Evolutionary conservation across 768 basidiomycete species (phyloP), one percentile per base, ranked within the genome.

Genomic region (Dictyophora rubrovolvata): DNA sequence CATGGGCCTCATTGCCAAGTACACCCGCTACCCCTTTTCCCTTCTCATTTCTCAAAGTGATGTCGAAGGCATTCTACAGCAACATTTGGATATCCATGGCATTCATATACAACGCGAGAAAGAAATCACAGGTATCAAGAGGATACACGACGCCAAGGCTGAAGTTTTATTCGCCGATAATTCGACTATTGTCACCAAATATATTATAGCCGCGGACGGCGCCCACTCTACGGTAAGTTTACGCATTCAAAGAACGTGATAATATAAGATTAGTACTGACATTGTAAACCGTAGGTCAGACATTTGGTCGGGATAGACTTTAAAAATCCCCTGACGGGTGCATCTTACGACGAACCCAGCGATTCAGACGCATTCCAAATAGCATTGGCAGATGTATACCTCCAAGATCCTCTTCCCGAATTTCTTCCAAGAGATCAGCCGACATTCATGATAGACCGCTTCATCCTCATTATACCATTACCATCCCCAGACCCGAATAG

Each of bases 161-260:
- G 72, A 77, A 14, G 78, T 77, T n/a, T 63, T 66, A 0, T 79
- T 82, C 61, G 77, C 79, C 28, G 70, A 73, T 51, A 79, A 79
- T 3, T 71, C 71, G 36, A 64, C 69, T 12, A 71, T 81, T 37
- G 71, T 66, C 2, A 66, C 79, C 16, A 73, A 71, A 35, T 80
- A 79, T 64, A 74, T 81, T 5, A 63, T 81, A 28, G 80, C 76
- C 20, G 79, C 80, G 6, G 80, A 83, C 63, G 80, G 81, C 2
- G 68, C 78, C 1, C 72, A 65, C 57, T 82, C 79, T 0, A 63
- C 65, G 35, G 80, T 80, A 63, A 53, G 72, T 65, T 79, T 5
- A 60, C 66, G 49, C 68, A 76, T 56, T 54, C 18, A 35, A 16
- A 17, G 59, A n/a, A n/a, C n/a, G n/a, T n/a, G n/a, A 55, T 21